Evolutionary conservation across 768 basidiomycete genomes (phyloP).

Genomic region (Gymnopilus junonius): DNA sequence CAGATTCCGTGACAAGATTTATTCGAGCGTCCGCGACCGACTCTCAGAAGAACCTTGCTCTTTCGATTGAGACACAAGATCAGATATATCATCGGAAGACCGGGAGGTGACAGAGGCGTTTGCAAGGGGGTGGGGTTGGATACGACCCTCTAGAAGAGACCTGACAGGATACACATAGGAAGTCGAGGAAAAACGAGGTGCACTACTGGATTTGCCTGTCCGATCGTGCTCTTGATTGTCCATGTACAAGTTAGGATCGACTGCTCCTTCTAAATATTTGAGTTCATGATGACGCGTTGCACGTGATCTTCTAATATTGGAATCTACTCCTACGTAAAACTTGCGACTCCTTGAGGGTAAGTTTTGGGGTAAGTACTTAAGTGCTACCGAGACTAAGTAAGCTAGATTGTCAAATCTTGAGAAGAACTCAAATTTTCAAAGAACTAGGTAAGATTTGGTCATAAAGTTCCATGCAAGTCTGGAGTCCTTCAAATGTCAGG

Average conservation of each 20-base stretch:
- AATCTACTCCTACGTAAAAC: too few species aligned
- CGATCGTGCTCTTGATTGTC: slow-evolving; percentile 7
- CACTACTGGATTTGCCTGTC: background rate
- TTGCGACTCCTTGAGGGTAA: too few species aligned
- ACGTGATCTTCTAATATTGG: background rate
- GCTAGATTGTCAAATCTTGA: too few species aligned
- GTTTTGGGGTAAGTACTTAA: too few species aligned
- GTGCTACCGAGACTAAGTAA: too few species aligned
- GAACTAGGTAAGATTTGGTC: too few species aligned
- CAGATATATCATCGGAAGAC: slow-evolving; percentile 12
- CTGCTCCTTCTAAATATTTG: background rate
- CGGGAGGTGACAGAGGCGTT: background rate
- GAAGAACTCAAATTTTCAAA: too few species aligned
- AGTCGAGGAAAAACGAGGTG: background rate
- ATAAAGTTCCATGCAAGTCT: too few species aligned
- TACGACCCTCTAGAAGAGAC: slow-evolving; percentile 40
- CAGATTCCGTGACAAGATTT: background rate
- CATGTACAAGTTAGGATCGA: background rate
- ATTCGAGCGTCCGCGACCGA: background rate
- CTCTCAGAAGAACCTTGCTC: background rate
- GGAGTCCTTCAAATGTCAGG: too few species aligned
- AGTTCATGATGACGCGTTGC: background rate
- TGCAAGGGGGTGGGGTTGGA: slow-evolving; percentile 31
- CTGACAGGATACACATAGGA: slow-evolving; percentile 44
- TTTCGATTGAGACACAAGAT: slow-evolving; percentile 4